Evolutionary conservation across 106 monocot genomes (phyloP).

Genomic region (Hemerocallis citrina): DNA sequence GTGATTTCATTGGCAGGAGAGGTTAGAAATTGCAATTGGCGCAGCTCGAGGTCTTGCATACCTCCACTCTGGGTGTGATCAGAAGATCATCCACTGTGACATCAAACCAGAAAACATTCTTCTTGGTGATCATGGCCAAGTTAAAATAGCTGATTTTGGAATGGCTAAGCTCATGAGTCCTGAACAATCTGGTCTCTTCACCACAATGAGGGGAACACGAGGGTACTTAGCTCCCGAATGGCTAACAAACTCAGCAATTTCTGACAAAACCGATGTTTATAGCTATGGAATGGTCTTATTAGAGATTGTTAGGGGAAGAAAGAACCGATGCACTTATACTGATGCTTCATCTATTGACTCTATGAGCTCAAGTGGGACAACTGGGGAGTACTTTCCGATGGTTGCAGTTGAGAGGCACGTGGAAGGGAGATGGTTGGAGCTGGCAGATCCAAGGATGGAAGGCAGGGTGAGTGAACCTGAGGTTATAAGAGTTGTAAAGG

Average conservation of each 20-base stretch:
- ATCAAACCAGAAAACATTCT: slow-evolving; percentile 98
- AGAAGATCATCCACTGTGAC: slow-evolving; percentile 90
- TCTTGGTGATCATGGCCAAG: slow-evolving; percentile 40
- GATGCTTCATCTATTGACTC: background rate
- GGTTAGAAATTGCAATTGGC: slow-evolving; percentile 67
- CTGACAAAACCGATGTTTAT: slow-evolving; percentile 83
- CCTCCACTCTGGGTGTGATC: slow-evolving; percentile 75
- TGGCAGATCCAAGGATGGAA: slow-evolving; percentile 71
- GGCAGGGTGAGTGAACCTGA: slow-evolving; percentile 52
- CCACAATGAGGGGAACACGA: slow-evolving; percentile 84
- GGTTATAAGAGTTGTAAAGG: slow-evolving; percentile 44
- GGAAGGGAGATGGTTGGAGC: slow-evolving; percentile 46
- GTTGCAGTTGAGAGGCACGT: slow-evolving; percentile 73
- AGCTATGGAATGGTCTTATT: slow-evolving; percentile 95
- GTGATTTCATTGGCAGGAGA: slow-evolving; percentile 14
- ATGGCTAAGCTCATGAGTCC: slow-evolving; percentile 71
- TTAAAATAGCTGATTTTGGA: slow-evolving; percentile 91
- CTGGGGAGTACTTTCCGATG: slow-evolving; percentile 52
- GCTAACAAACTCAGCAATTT: slow-evolving; percentile 83
- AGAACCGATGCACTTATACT: slow-evolving; percentile 33
- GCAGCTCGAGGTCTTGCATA: slow-evolving; percentile 85
- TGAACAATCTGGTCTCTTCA: slow-evolving; percentile 73
- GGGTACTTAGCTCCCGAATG: slow-evolving; percentile 96
- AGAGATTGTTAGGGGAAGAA: slow-evolving; percentile 74
- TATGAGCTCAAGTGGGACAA: background rate